phyloP scores from a whole-genome alignment of 805 yeast species.

The Scheffersomyces amazonensis region DNA sequence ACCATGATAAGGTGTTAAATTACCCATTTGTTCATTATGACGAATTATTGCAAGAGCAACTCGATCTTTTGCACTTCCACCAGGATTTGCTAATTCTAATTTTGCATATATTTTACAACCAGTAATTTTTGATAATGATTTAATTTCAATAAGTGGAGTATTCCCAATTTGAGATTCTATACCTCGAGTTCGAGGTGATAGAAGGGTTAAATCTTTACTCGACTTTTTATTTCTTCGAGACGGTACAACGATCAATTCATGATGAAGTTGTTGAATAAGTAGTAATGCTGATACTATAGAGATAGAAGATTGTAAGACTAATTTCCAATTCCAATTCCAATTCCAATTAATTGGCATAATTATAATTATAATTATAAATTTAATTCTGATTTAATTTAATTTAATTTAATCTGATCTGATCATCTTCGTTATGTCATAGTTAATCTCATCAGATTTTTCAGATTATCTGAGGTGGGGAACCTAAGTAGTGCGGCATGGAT shows the following conservation, averaged over 20 bases:
- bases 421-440: no score
- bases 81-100: conserved; percentile 83
- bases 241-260: conserved; percentile 1
- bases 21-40: conserved; percentile 60
- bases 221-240: conserved; percentile 2
- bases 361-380: no score
- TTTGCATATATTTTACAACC: conserved; percentile 87
- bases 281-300: conserved; percentile 6
- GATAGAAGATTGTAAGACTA: conserved; percentile 8
- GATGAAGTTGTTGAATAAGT: conserved; percentile 5
- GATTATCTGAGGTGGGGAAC: no score
- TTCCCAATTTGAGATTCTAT: conserved; percentile 82
- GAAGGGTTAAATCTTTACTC: conserved; percentile 9
- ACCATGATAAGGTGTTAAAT: conserved; percentile 54
- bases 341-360: no score
- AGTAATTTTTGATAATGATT: conserved; percentile 66
- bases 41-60: conserved; percentile 84
- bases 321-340: conserved; percentile 11
- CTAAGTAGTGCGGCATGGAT: no score
- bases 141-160: conserved; percentile 78
- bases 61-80: conserved; percentile 93
- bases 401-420: no score
- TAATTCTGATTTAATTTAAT: no score
- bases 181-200: conserved; percentile 44
- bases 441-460: no score